Evolutionary conservation across 2,329 filamentous ascomycete genomes (phyloP).

Genomic region (Dactylonectria estremocensis): DNA sequence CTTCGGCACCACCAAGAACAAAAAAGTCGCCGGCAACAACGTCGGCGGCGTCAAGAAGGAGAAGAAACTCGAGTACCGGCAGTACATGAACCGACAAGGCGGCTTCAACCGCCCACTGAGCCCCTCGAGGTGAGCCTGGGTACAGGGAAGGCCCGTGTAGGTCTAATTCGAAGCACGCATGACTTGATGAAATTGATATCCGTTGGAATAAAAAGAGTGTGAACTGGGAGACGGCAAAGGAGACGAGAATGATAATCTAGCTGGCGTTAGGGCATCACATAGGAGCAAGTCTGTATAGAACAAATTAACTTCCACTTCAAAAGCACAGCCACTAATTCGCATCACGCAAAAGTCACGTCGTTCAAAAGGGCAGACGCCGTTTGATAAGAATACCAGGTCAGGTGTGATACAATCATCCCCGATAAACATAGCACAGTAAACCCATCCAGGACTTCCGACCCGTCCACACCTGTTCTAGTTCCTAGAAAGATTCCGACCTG

Average conservation of each 20-base stretch:
- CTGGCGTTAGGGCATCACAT: not conserved
- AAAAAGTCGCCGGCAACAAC: slow-evolving; percentile 90
- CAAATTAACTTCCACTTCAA: not conserved
- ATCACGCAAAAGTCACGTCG: not conserved
- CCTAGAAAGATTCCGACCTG: slow-evolving; percentile 23
- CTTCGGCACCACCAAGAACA: slow-evolving; percentile 90
- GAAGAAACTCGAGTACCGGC: slow-evolving; percentile 94
- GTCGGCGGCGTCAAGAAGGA: slow-evolving; percentile 88
- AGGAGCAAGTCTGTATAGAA: not conserved
- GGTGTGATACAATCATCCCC: slow-evolving; percentile 18
- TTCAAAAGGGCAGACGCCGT: slow-evolving; percentile 14
- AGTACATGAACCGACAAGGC: slow-evolving; percentile 93
- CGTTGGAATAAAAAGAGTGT: not conserved
- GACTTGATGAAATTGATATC: slow-evolving; percentile 32
- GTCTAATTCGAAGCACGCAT: not conserved
- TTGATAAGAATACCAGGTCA: slow-evolving; percentile 21
- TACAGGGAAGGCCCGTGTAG: not conserved
- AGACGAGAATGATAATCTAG: not conserved
- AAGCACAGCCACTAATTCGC: not conserved
- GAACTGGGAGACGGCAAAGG: not conserved
- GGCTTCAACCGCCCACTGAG: slow-evolving; percentile 87
- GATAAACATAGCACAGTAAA: slow-evolving; percentile 16
- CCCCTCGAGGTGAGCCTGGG: slow-evolving; percentile 59
- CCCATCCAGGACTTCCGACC: slow-evolving; percentile 30
- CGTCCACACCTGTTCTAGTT: slow-evolving; percentile 29